Conservation (phyloP, 306 rosid genomes). For the Vicia sativa region DNA sequence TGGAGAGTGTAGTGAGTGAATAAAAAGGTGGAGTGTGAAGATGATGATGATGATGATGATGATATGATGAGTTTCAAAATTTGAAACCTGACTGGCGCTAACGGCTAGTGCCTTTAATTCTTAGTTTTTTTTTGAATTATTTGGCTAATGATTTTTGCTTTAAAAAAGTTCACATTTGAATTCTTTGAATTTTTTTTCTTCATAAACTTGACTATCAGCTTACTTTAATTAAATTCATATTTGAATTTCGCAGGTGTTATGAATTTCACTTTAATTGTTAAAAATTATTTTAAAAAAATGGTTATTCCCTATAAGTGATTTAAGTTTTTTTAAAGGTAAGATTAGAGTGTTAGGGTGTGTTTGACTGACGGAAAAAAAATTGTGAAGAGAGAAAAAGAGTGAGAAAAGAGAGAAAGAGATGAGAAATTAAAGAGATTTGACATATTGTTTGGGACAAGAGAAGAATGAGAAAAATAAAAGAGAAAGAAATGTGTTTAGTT, state of each 20-base stretch:
- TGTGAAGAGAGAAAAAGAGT: no score
- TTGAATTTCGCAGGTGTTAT: neutral
- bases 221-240: neutral
- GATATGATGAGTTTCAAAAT: constrained; percentile 54
- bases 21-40: neutral
- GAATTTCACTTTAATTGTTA: no score
- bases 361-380: no score
- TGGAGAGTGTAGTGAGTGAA: neutral
- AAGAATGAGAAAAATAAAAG: no score
- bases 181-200: neutral
- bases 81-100: constrained; percentile 76
- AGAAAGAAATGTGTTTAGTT: no score
- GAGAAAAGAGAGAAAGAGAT: no score
- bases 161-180: constrained; percentile 29
- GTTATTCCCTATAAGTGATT: no score
- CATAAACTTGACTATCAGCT: neutral
- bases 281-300: no score
- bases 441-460: no score
- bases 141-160: constrained; percentile 4
- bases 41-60: neutral
- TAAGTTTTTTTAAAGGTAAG: no score
- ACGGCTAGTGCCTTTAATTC: constrained; percentile 63
- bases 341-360: no score
- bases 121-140: constrained; percentile 6
- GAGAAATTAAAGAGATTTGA: no score